Conservation (phyloP, 306 rosid species). For the Castanopsis chinensis region DNA sequence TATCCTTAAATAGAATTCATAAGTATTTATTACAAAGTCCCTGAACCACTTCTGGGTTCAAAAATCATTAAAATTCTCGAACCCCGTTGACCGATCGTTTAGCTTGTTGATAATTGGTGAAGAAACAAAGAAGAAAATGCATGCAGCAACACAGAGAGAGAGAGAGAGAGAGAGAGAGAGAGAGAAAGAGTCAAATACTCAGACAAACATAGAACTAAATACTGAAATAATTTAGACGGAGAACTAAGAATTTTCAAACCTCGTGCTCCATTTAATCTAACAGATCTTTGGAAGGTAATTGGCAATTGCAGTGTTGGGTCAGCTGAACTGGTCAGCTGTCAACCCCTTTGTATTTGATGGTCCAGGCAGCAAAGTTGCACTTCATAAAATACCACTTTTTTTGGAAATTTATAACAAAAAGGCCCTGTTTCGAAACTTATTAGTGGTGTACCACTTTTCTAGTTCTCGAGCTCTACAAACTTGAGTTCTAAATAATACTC, state of each 20-base stretch:
- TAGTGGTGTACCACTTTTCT: too few species aligned
- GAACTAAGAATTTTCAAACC: not conserved
- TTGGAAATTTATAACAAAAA: too few species aligned
- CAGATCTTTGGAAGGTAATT: constrained; percentile 35
- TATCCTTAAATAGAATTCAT: constrained; percentile 10
- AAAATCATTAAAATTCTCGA: not conserved
- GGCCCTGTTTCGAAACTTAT: too few species aligned
- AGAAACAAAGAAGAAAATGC: not conserved
- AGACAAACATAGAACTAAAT: not conserved
- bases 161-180: too few species aligned
- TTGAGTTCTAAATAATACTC: too few species aligned
- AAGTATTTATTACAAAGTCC: not conserved
- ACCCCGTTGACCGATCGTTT: constrained; percentile 6
- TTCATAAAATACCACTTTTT: not conserved
- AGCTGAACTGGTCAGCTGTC: constrained; percentile 44
- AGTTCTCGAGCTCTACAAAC: too few species aligned
- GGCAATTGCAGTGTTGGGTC: constrained; percentile 33
- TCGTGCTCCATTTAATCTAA: not conserved
- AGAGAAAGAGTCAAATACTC: not conserved
- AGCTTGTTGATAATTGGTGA: not conserved
- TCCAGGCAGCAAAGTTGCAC: not conserved
- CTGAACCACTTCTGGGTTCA: not conserved
- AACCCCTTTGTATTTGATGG: constrained; percentile 35
- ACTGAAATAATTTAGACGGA: not conserved
- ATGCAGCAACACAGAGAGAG: not conserved